phyloP scores from a whole-genome alignment of 305 asterid species.

The Plantago coronopus region DNA sequence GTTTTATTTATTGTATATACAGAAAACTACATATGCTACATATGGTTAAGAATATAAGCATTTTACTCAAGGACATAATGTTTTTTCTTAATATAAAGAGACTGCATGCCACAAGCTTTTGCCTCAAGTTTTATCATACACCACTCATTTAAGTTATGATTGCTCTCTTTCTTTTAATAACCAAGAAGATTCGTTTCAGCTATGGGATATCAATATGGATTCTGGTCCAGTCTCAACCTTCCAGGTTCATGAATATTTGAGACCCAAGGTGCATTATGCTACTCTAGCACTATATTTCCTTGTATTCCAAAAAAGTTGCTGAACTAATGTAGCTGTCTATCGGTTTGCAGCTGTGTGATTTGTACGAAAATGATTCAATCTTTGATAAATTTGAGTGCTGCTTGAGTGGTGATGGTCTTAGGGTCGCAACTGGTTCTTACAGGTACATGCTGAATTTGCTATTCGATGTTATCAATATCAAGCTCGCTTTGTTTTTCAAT shows the following conservation, averaged over 20 bases:
- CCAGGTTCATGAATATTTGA: constrained; percentile 95
- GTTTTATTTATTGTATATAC: too few species aligned
- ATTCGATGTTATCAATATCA: constrained; percentile 7
- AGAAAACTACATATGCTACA: too few species aligned
- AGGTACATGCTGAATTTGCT: constrained; percentile 42
- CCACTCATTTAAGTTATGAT: constrained; percentile 9
- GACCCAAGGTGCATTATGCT: constrained; percentile 72
- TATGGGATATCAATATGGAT: constrained; percentile 98
- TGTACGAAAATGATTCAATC: constrained; percentile 94
- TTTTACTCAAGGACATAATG: too few species aligned
- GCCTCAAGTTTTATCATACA: constrained; percentile 7
- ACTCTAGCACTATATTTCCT: constrained; percentile 18
- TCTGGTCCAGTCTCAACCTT: constrained; percentile 93
- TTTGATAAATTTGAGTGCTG: constrained; percentile 98
- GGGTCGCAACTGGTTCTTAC: constrained; percentile 98
- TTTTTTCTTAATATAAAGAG: too few species aligned
- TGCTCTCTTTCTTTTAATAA: constrained; percentile 18
- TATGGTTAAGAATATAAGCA: too few species aligned
- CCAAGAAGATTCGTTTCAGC: constrained; percentile 43
- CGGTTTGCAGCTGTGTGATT: constrained; percentile 75
- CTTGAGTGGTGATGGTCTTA: constrained; percentile 90
- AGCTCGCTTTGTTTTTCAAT: constrained; percentile 5
- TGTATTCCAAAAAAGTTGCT: constrained; percentile 12
- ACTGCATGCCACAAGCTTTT: too few species aligned
- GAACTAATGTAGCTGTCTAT: constrained; percentile 32